Percentiles rank a stretch among this genome's conserved stretches.
These are phyloP conservation scores for Dactylonectria macrodidyma DNA, from an alignment of 2,329 filamentous ascomycete species.

Conservation along the genomic window DNA sequence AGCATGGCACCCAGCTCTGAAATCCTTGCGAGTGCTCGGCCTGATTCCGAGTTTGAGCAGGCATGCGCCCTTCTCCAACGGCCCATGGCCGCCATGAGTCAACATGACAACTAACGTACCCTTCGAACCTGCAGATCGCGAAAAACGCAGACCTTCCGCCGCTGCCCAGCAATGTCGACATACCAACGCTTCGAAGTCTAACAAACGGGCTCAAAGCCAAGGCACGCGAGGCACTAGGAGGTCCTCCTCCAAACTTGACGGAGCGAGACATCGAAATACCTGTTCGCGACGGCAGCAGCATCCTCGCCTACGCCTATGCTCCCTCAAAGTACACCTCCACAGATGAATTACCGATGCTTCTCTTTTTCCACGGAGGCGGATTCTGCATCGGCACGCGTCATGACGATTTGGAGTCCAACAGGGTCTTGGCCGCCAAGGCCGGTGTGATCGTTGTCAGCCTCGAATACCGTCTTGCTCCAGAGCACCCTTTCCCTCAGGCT, in stretches of 20 bases:
- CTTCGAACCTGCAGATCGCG: slow-evolving; percentile 2
- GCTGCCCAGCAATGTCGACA: slow-evolving; percentile 2
- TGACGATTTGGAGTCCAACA: slow-evolving; percentile 13
- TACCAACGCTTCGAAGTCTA: background rate
- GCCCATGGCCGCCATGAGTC: background rate
- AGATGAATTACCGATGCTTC: slow-evolving; percentile 3
- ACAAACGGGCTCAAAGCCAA: slow-evolving; percentile 1
- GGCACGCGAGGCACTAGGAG: background rate
- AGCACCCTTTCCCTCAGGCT: slow-evolving; percentile 15
- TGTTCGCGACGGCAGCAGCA: background rate
- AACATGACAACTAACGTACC: slow-evolving; percentile 2
- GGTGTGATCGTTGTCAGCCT: slow-evolving; percentile 8
- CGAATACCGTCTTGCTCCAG: slow-evolving; percentile 18
- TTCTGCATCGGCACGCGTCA: slow-evolving; percentile 15
- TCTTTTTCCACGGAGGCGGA: slow-evolving; percentile 16
- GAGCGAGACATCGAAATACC: slow-evolving; percentile 1
- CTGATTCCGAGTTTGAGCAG: slow-evolving; percentile 11
- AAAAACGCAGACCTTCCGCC: background rate
- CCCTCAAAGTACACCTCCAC: background rate
- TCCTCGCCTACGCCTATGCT: background rate
- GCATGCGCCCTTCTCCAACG: background rate
- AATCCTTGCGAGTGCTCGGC: slow-evolving; percentile 11
- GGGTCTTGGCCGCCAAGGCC: background rate
- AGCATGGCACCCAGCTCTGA: slow-evolving; percentile 7
- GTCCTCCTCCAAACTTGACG: slow-evolving; percentile 1